phyloP scores from a whole-genome alignment of 2,329 filamentous ascomycete species.

The Aspergillus proliferans region DNA sequence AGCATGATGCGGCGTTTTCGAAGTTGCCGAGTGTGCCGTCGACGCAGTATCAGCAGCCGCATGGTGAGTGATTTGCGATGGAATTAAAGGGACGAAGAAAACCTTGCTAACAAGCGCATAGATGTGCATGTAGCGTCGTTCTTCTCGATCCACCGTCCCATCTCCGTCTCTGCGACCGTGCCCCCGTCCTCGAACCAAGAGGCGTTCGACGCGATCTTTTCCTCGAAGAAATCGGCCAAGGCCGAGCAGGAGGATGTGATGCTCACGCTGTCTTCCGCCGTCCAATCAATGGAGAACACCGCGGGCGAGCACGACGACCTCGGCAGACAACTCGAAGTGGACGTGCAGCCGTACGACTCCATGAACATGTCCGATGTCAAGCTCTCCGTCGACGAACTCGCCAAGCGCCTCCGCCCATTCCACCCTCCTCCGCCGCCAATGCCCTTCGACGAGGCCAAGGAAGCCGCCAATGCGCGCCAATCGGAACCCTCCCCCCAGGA shows the following conservation, averaged over 20 bases:
- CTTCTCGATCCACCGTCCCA: conserved; percentile 91
- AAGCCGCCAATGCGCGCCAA: conserved; percentile 21
- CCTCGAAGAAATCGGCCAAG: conserved; percentile 46
- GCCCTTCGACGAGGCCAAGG: conserved; percentile 45
- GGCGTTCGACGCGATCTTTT: conserved; percentile 80
- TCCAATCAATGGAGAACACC: conserved; percentile 39
- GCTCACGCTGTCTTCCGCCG: conserved; percentile 53
- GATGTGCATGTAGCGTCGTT: conserved; percentile 85
- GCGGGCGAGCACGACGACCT: conserved; percentile 30
- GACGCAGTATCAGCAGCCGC: conserved; percentile 43
- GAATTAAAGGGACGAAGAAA: neutral
- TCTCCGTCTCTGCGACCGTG: conserved; percentile 78
- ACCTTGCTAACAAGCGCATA: conserved; percentile 32
- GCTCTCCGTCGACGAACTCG: conserved; percentile 62
- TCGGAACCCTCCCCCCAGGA: conserved; percentile 21
- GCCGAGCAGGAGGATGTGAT: conserved; percentile 53
- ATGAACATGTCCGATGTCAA: conserved; percentile 55
- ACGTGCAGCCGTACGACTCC: conserved; percentile 35
- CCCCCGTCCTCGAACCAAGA: conserved; percentile 65
- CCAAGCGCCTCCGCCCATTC: conserved; percentile 71
- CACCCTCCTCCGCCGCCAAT: conserved; percentile 74
- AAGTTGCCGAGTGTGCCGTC: conserved; percentile 46
- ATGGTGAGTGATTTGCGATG: conserved; percentile 31
- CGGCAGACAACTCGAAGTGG: conserved; percentile 25
- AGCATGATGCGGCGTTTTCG: conserved; percentile 33